Evolutionary conservation across 2,329 filamentous ascomycete genomes (phyloP), one percentile per base, ranked within the genome.

Genomic region (Paracorniculantispora psalliotae): DNA sequence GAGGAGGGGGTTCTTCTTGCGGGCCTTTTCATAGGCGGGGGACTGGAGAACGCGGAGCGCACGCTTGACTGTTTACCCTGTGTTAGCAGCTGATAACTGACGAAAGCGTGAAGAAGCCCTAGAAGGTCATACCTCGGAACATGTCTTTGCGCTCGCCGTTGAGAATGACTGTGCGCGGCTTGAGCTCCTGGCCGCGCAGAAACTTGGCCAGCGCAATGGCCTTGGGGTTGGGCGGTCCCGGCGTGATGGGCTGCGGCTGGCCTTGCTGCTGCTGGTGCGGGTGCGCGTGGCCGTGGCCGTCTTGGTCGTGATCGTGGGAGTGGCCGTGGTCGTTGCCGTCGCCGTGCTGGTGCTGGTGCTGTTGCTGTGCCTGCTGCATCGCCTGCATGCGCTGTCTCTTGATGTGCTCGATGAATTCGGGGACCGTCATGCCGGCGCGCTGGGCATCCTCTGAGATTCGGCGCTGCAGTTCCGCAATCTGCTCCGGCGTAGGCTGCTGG

Each of bases 131-230:
- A 93, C 91, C 92, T 81, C 88, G 89, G 76, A 99, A 97, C 90
- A 99, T 96, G 65, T 99, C 93, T 77, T 96, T 97, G 68, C 94
- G 85, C 81, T 97, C 92, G 68, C 94, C 94, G 65, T 97, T 92
- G 64, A 97, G 83, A 64, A 99, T 96, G 72, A 90, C 93, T 19
- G 92, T 97, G 63, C 94, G 83, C 19, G 84, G 82, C 82, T 99
- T 99, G 64, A 99, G 77, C 61, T 94, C 85, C 76, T 97, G 92
- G 60, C 82, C 75, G 66, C 87, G 86, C 61, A 99, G 78, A 76
- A 96, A 99, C 69, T 91, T 88, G 65, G 94, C 96, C 57, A 99
- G 83, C 9, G 92, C 92, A 48, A 97, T 77, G 21, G 92, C 92
- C 68, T 92, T 86, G 41, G 93, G 93, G 67, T 96, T 94, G 5